Base-by-base conservation (phyloP, 1,284 basidiomycete species). In the Caloboletus inedulis region DNA sequence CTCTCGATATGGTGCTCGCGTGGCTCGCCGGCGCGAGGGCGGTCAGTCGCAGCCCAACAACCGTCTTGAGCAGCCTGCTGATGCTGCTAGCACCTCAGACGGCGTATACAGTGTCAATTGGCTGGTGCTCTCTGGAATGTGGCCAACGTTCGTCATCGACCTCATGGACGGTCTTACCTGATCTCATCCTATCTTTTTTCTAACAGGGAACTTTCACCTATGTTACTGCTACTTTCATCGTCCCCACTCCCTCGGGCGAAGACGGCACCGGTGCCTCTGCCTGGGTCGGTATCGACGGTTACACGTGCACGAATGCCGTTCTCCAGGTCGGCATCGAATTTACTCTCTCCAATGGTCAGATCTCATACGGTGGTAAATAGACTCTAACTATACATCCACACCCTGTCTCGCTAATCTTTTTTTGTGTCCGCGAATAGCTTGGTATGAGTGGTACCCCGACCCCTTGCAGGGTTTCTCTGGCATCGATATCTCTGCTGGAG, bases 231-330 rank as follows among this genome's bases (percentile, higher is more conserved):
- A 59, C 52, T 3, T 49, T 56, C 27, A 34, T 25, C 4, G 43
- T 58, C 19, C 43, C 56, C 4, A 25, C 4, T 7, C 16, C 29
- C n/a, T 45, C 34, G 1, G 43, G 52, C 14, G 2, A 4, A 2
- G 1, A 25, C 4, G 3, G 8, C 27, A 4, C 14, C 18, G 7
- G 45, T 34, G 37, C 43, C 10, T 14, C 36, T 14, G 33, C 29
- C 25, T 59, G 52, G 52, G 46, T 59, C 7, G 56, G 55, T 2
- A 49, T 56, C 5, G 52, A 56, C 10, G 44, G 52, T 14, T 16
- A 44, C 31, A 31, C 21, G 3, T 61, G 57, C 27, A 0, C 0
- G 0, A 16, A 4, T n/a, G 43, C 18, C 5, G 34, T 57, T 16
- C 30, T 59, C 6, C 57, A 56, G 18, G 46, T 37, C 1, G 53